Base-by-base conservation (phyloP, 2,329 filamentous ascomycete species). In the Hypoxylon sp. region DNA sequence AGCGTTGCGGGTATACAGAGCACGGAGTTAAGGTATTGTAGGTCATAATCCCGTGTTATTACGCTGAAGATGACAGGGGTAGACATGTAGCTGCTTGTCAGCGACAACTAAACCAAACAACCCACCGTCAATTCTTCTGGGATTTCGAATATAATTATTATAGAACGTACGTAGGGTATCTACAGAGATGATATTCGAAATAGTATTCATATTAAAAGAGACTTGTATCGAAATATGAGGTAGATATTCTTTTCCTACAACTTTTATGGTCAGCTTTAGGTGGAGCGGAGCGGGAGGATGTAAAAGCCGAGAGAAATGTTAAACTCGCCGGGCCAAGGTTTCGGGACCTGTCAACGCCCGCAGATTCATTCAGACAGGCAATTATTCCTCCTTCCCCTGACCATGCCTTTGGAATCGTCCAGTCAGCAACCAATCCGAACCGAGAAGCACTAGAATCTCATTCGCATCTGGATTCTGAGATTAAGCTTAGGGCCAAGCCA, bases 201-300 rank as follows among this genome's bases (percentile, higher is more conserved):
- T 11, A 44, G 11, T 44, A 9, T 22, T 22, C 22, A 3, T 55
- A 46, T 35, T 17, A 2, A 35, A 10, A 33, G 47, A 5, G 24
- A 26, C 31, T 11, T 29, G 13, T 19, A 24, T 33, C 26, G 5
- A 54, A 14, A 33, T n/a, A 26, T 5, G 35, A 55, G 44, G 3
- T 48, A 33, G 11, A 8, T 57, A 48, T n/a, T n/a, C 22, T 17
- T 9, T 19, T 3, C 5, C n/a, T 44, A 44, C 13, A 14, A 8
- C 2, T 46, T 9, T n/a, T n/a, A 35, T 22, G 17, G 31, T 8
- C 31, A 14, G 26, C 19, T 33, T 58, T n/a, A 58, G 47, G 35
- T 44, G 35, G 47, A 24, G 11, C 69, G 69, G 69, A 33, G 62
- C 69, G 69, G 69, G 44, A 63, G 63, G 69, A 69, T 48, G 37